Percentiles rank a stretch among this genome's conserved stretches.
Conservation (phyloP, 139 green algal genomes). For the Micractinium sp. region DNA sequence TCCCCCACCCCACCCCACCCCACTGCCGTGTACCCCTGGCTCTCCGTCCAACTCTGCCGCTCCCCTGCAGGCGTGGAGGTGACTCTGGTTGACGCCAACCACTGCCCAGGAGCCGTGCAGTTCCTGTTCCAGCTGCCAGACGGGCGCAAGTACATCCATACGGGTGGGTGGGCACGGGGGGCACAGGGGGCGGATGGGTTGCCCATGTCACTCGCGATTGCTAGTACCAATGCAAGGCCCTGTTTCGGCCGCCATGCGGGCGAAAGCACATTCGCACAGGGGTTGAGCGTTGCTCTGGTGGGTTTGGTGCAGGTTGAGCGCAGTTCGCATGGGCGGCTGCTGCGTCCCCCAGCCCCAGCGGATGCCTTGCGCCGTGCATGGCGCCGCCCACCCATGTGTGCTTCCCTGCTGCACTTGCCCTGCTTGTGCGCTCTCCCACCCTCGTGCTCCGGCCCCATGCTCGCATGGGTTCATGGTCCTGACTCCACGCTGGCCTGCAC, state of each 20-base stretch:
- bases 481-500: background rate
- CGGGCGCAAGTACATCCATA: constrained; percentile 68
- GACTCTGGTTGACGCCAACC: constrained; percentile 76
- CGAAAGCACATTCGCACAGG: too few species aligned
- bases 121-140: constrained; percentile 78
- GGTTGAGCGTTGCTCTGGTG: too few species aligned
- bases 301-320: too few species aligned
- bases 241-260: too few species aligned
- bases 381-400: too few species aligned
- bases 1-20: too few species aligned
- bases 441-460: too few species aligned
- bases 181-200: background rate
- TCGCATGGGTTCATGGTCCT: background rate
- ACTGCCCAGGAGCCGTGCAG: constrained; percentile 81
- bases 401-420: background rate
- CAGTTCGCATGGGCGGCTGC: too few species aligned
- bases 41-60: background rate
- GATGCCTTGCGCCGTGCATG: too few species aligned
- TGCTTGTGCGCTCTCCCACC: background rate
- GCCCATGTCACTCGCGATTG: too few species aligned
- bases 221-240: too few species aligned
- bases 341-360: too few species aligned
- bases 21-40: background rate
- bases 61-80: constrained; percentile 61
- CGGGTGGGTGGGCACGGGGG: background rate